A percentile compares a stretch with the other conserved stretches of the same genome.
phyloP scores from a whole-genome alignment of 2,329 filamentous ascomycete genomes.

The Xylariaceae sp. region DNA sequence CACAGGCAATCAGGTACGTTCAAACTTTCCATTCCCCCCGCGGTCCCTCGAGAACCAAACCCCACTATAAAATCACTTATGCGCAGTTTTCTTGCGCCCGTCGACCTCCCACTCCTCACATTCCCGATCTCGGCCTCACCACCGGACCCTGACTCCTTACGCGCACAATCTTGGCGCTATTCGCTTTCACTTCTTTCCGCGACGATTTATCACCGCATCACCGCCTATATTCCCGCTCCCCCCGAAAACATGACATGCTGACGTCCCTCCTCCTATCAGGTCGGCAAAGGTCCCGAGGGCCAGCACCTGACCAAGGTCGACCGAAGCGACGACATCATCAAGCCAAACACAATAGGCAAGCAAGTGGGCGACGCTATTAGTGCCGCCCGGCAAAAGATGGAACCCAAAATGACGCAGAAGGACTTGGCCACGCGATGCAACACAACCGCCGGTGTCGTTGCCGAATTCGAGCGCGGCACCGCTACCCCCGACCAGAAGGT shows the following conservation, averaged over 20 bases:
- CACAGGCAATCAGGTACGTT: conserved; percentile 71
- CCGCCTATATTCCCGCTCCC: background rate
- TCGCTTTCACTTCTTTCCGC: background rate
- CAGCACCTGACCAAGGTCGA: conserved; percentile 98
- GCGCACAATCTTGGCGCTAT: background rate
- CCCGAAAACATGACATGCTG: conserved; percentile 10
- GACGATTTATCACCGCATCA: too few relatives aligned
- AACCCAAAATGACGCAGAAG: conserved; percentile 96
- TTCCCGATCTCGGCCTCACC: conserved; percentile 1
- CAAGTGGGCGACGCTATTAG: conserved; percentile 78
- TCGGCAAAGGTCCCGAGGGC: conserved; percentile 63
- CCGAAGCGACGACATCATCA: conserved; percentile 94
- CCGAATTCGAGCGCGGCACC: conserved; percentile 77
- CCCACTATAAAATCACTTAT: background rate
- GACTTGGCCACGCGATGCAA: conserved; percentile 81
- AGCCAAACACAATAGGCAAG: conserved; percentile 84
- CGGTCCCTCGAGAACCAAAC: background rate
- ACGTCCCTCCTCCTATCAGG: conserved; percentile 30
- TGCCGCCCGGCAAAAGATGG: conserved; percentile 70
- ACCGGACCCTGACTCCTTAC: background rate
- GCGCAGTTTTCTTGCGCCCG: background rate
- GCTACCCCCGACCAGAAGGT: conserved; percentile 80
- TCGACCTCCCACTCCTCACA: background rate
- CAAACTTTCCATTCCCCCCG: background rate
- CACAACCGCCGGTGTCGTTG: conserved; percentile 72